A percentile compares a stretch with the other conserved stretches of the same genome.
Evolutionary conservation across 2,329 filamentous ascomycete species (phyloP).

Genomic region (Tricladium varicosporioides): DNA sequence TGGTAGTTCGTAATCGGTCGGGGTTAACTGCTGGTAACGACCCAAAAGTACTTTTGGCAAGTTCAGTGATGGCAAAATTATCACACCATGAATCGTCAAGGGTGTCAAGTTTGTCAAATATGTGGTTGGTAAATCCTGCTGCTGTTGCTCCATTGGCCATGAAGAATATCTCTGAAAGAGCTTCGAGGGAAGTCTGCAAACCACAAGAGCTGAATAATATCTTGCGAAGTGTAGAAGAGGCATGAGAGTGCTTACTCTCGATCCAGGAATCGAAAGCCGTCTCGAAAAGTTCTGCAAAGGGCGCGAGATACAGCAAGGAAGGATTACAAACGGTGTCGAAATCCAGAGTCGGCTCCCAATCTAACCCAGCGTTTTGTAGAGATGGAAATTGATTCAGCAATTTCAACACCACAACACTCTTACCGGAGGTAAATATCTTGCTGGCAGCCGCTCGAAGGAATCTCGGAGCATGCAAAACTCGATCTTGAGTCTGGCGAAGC

Average conservation of each 20-base stretch:
- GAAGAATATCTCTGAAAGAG: constrained; percentile 72
- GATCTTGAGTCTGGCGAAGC: constrained; percentile 59
- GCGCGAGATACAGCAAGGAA: constrained; percentile 48
- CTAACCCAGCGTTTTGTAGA: constrained; percentile 33
- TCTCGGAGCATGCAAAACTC: constrained; percentile 64
- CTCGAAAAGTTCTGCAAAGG: constrained; percentile 74
- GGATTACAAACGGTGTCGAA: constrained; percentile 55
- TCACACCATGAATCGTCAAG: constrained; percentile 68
- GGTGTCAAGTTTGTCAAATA: constrained; percentile 75
- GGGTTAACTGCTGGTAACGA: constrained; percentile 50
- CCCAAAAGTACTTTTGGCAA: constrained; percentile 70
- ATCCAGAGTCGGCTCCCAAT: constrained; percentile 48
- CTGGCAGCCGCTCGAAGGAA: constrained; percentile 70
- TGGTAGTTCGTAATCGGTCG: constrained; percentile 61
- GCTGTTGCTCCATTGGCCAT: constrained; percentile 70
- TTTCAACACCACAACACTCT: constrained; percentile 82
- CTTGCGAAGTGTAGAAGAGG: constrained; percentile 62
- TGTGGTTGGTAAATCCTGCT: constrained; percentile 60
- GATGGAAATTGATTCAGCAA: constrained; percentile 58
- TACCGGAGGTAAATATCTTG: constrained; percentile 83
- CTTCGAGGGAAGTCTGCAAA: constrained; percentile 61
- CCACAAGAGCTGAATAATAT: constrained; percentile 69
- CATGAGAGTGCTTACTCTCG: constrained; percentile 67
- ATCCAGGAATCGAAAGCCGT: constrained; percentile 75
- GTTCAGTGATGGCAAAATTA: constrained; percentile 74